Percentiles rank a stretch among this genome's conserved stretches.
Conservation (phyloP, 2,329 filamentous ascomycete genomes). For the Alternaria longipes region DNA sequence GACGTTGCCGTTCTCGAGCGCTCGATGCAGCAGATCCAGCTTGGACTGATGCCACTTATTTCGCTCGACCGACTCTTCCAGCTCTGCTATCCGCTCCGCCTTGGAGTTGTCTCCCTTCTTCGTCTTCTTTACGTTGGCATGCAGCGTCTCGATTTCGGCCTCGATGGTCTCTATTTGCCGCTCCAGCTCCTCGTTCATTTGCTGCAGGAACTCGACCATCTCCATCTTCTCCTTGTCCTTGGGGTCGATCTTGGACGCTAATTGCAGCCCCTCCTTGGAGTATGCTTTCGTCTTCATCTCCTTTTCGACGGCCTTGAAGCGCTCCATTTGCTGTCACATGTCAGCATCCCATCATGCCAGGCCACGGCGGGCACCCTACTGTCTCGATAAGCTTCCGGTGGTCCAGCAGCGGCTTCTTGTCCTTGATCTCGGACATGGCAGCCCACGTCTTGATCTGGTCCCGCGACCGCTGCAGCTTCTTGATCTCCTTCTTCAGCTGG, state of each 20-base stretch:
- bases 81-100: slow-evolving; percentile 85
- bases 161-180: slow-evolving; percentile 93
- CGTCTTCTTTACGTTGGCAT: slow-evolving; percentile 91
- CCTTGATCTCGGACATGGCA: slow-evolving; percentile 98
- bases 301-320: slow-evolving; percentile 99
- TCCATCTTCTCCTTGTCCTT: slow-evolving; percentile 96
- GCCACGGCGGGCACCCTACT: slow-evolving; percentile 62
- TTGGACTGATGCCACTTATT: slow-evolving; percentile 98
- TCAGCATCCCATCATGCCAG: slow-evolving; percentile 40
- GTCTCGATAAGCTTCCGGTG: slow-evolving; percentile 97
- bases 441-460: slow-evolving; percentile 99
- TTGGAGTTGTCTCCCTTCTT: slow-evolving; percentile 83
- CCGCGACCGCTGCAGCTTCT: slow-evolving; percentile 96
- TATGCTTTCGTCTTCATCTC: slow-evolving; percentile 99
- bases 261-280: slow-evolving; percentile 95
- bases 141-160: slow-evolving; percentile 86
- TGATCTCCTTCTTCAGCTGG: slow-evolving; percentile 98
- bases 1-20: slow-evolving; percentile 90
- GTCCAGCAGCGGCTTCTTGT: slow-evolving; percentile 94
- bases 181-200: slow-evolving; percentile 90
- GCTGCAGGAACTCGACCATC: slow-evolving; percentile 82
- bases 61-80: slow-evolving; percentile 83
- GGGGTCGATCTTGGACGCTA: slow-evolving; percentile 93
- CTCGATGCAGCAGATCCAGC: slow-evolving; percentile 87
- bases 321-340: slow-evolving; percentile 88